Percentiles rank a stretch among this genome's conserved stretches.
These are phyloP conservation scores for Ophiobolus disseminans DNA, from an alignment of 2,329 filamentous ascomycete species.

Conservation along the genomic window DNA sequence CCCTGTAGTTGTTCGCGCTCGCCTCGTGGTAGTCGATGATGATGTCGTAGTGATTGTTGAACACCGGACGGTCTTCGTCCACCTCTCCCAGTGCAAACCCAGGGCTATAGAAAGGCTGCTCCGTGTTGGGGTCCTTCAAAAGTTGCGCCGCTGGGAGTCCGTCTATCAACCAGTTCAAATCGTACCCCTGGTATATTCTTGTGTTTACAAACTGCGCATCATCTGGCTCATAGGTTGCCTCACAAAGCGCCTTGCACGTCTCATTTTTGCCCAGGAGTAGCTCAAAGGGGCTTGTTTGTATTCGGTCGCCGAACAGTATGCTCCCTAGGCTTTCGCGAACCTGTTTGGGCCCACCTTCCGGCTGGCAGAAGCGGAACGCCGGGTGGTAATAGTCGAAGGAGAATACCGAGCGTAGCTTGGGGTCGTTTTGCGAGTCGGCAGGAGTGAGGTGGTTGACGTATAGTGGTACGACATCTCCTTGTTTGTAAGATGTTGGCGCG, in stretches of 20 bases:
- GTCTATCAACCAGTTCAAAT: constrained; percentile 94
- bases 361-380: constrained; percentile 86
- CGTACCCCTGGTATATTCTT: constrained; percentile 84
- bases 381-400: constrained; percentile 96
- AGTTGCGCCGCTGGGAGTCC: constrained; percentile 89
- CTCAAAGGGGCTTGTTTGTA: constrained; percentile 94
- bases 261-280: constrained; percentile 87
- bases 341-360: constrained; percentile 76
- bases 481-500: constrained; percentile 88
- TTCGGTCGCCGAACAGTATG: constrained; percentile 96
- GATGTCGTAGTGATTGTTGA: constrained; percentile 98
- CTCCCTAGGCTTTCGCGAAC: constrained; percentile 91
- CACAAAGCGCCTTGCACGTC: constrained; percentile 83
- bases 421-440: constrained; percentile 76
- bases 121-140: constrained; percentile 76
- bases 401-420: constrained; percentile 87
- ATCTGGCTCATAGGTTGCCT: constrained; percentile 68
- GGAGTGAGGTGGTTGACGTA: constrained; percentile 94
- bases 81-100: constrained; percentile 80
- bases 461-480: constrained; percentile 80
- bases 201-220: constrained; percentile 81
- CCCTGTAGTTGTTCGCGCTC: constrained; percentile 73
- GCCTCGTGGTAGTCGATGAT: constrained; percentile 90
- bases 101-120: constrained; percentile 84
- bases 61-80: constrained; percentile 61